Evolutionary conservation across 495 filamentous ascomycete species (phyloP), one percentile per base, ranked within the genome.

Genomic region (Penicillium pancosmium): DNA sequence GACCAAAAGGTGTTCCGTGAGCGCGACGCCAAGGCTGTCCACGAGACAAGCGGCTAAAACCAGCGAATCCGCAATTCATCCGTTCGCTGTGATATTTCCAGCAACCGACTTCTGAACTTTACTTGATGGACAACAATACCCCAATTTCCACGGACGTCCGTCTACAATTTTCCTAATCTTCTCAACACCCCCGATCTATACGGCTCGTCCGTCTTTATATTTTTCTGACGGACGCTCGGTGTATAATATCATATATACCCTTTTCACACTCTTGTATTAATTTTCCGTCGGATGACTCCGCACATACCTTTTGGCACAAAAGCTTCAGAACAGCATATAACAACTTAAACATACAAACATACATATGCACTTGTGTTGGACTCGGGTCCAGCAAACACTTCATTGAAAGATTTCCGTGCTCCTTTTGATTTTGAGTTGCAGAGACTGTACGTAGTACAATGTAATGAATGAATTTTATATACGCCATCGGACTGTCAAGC

Each of bases 191-290:
- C 5, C 49, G 10, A 8, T 34, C 19, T 19, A 52, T 33, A 27
- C 49, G 34, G 49, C 49, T 27, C 49, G 16, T 51, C 49, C 21
- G 36, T 18, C 16, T 51, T 11, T 36, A 19, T 36, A 48, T 35
- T 34, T 12, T 21, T 9, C 4, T 33, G 49, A 36, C 49, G 49
- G 34, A 15, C 3, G 27, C 49, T 35, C 31, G 49, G 33, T 51
- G 31, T 51, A 36, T 36, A 51, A 51, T 51, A 19, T 35, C 31
- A 33, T 33, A 51, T 35, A 51, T 36, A 51, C 25, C 49, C 49
- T 19, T 34, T 19, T n/a, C 23, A 48, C 10, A 47, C 15, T 10
- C 19, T 25, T 51, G 27, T 35, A 15, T 51, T 19, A 35, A 25
- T 34, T 50, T 8, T 51, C 16, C 21, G 11, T 48, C 23, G 46